A percentile compares a stretch with the other conserved stretches of the same genome.
These are phyloP conservation scores for Serendipita vermifera DNA, from an alignment of 768 basidiomycete species.

Conservation along the genomic window DNA sequence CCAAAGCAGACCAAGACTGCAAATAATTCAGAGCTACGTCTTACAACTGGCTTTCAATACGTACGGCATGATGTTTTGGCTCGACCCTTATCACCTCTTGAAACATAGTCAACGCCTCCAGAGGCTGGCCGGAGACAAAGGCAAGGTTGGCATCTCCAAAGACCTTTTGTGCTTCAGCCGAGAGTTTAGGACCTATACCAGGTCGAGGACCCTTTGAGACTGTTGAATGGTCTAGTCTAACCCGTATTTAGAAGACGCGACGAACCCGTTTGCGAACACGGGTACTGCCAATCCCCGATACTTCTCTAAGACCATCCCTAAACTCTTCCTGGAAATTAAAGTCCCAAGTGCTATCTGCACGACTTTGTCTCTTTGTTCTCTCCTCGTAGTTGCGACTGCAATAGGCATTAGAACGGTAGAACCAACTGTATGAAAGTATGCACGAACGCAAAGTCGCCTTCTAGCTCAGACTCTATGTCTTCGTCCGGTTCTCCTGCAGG, in stretches of 20 bases:
- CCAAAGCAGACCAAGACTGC: slow-evolving; percentile 70
- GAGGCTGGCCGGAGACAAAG: slow-evolving; percentile 57
- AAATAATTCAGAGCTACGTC: not conserved
- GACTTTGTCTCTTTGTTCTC: not conserved
- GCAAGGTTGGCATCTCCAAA: slow-evolving; percentile 82
- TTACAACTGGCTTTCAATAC: not conserved
- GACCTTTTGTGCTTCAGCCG: slow-evolving; percentile 30
- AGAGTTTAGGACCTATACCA: slow-evolving; percentile 19
- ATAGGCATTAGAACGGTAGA: too few species aligned
- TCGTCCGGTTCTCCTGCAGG: too few species aligned
- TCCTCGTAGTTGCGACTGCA: not conserved
- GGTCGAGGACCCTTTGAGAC: slow-evolving; percentile 12
- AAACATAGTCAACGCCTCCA: slow-evolving; percentile 63
- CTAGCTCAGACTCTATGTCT: slow-evolving; percentile 2
- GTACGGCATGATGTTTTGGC: slow-evolving; percentile 54
- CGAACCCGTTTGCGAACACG: not conserved
- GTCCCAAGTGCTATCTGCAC: not conserved
- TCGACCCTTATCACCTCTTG: slow-evolving; percentile 91
- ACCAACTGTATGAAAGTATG: too few species aligned
- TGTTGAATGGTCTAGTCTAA: not conserved
- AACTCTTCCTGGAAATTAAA: slow-evolving; percentile 9
- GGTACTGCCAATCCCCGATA: slow-evolving; percentile 7
- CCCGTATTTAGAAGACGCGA: not conserved
- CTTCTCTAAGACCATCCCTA: slow-evolving; percentile 2
- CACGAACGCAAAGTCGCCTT: not conserved